These are phyloP conservation scores for Fraxinus americana DNA, from an alignment of 257 asterid species.

Conservation along the genomic window DNA sequence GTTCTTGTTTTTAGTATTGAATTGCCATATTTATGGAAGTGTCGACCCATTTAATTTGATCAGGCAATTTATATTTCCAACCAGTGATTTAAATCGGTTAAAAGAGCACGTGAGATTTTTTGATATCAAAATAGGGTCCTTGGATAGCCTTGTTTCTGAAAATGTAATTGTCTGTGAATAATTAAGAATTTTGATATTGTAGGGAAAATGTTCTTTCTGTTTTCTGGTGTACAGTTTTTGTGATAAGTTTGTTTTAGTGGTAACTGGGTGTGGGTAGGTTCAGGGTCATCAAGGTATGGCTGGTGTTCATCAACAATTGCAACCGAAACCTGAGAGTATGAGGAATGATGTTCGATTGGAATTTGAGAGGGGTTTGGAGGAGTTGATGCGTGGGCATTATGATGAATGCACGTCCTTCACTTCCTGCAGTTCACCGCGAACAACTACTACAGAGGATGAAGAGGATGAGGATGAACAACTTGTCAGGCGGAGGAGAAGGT, in stretches of 20 bases:
- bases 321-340: conserved; percentile 49
- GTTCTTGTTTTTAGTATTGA: conserved; percentile 6
- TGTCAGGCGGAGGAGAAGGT: conserved; percentile 51
- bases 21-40: not conserved
- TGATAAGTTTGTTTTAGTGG: not conserved
- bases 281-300: conserved; percentile 34
- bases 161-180: not conserved
- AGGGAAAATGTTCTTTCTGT: not conserved
- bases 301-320: conserved; percentile 49
- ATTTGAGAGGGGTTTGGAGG: conserved; percentile 55
- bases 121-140: not conserved
- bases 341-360: conserved; percentile 42
- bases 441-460: conserved; percentile 42
- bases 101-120: not conserved
- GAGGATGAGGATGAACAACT: conserved; percentile 48
- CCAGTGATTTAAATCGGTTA: not conserved
- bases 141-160: not conserved
- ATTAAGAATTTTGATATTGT: too few relatives aligned
- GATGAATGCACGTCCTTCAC: conserved; percentile 53
- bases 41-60: not conserved
- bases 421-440: conserved; percentile 46
- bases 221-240: not conserved
- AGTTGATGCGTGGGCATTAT: conserved; percentile 52
- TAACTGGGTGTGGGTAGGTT: conserved; percentile 1
- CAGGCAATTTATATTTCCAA: not conserved